Conservation (phyloP, 306 rosid species). For the Cucurbita ficifolia region DNA sequence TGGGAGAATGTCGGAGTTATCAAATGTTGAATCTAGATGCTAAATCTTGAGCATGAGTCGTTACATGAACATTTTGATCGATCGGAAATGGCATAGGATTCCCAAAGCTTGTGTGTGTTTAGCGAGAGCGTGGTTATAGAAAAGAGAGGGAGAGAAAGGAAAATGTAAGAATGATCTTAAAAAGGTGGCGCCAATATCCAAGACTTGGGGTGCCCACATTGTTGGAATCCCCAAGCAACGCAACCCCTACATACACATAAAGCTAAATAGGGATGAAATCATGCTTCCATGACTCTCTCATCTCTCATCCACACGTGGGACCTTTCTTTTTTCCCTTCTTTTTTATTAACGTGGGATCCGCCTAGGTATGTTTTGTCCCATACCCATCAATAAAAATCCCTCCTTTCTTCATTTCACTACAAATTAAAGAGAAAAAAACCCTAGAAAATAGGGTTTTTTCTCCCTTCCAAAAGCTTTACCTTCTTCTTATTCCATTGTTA, state of each 20-base stretch:
- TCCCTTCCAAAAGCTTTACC: neutral
- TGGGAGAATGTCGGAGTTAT: too few species aligned
- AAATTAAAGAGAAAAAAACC: neutral
- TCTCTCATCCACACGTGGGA: conserved; percentile 76
- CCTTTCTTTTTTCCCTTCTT: conserved; percentile 18
- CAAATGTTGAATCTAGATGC: too few species aligned
- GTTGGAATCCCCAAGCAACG: conserved; percentile 80
- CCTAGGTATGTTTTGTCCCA: conserved; percentile 21
- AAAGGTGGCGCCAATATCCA: conserved; percentile 65
- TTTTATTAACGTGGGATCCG: neutral
- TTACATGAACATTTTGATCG: too few species aligned
- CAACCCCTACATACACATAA: conserved; percentile 10
- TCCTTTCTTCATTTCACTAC: conserved; percentile 10
- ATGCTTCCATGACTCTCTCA: conserved; percentile 11
- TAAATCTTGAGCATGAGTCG: too few species aligned
- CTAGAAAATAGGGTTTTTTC: neutral
- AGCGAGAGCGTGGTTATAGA: conserved; percentile 46
- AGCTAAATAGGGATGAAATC: conserved; percentile 4
- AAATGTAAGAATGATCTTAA: conserved; percentile 26
- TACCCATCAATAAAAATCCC: neutral
- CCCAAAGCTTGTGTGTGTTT: conserved; percentile 44
- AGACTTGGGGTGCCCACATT: conserved; percentile 13
- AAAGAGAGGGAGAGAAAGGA: conserved; percentile 20
- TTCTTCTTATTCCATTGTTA: neutral
- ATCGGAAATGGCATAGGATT: conserved; percentile 78